Evolutionary conservation across 768 basidiomycete species (phyloP).

Genomic region (Phlegmacium glaucopus): DNA sequence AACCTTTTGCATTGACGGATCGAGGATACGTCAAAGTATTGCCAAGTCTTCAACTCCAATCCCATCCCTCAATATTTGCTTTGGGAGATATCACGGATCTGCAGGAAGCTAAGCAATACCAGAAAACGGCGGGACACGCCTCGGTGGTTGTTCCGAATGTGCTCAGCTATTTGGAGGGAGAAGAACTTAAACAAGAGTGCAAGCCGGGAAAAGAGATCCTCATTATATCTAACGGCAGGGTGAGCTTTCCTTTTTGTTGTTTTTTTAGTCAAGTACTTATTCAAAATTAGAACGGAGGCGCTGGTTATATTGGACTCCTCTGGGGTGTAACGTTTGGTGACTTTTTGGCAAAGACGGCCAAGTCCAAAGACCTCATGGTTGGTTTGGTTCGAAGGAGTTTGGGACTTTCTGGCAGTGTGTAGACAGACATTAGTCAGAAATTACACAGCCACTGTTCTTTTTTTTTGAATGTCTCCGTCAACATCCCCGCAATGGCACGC

Average conservation of each 20-base stretch:
- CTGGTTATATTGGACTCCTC: constrained; percentile 36
- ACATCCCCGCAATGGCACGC: constrained; percentile 55
- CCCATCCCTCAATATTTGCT: constrained; percentile 50
- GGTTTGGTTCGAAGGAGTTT: constrained; percentile 6
- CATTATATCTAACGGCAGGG: constrained; percentile 17
- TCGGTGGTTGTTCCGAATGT: constrained; percentile 46
- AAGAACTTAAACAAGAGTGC: constrained; percentile 22
- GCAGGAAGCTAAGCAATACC: constrained; percentile 50
- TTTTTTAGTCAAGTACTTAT: neutral
- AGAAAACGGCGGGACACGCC: constrained; percentile 42
- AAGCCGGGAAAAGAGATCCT: constrained; percentile 16
- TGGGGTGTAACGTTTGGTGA: constrained; percentile 46
- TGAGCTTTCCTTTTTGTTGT: neutral
- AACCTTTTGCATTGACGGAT: constrained; percentile 26
- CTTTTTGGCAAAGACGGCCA: constrained; percentile 33
- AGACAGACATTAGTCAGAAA: neutral
- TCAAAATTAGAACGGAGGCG: constrained; percentile 37
- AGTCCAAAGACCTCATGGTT: constrained; percentile 29
- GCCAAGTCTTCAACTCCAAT: constrained; percentile 46
- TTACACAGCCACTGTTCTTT: neutral
- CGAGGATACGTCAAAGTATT: constrained; percentile 42
- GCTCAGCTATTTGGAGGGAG: constrained; percentile 22
- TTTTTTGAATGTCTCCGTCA: neutral
- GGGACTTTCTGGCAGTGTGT: neutral
- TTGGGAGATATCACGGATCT: constrained; percentile 55